Conservation (phyloP, 2,329 filamentous ascomycete species). For the Cercospora janseana region DNA sequence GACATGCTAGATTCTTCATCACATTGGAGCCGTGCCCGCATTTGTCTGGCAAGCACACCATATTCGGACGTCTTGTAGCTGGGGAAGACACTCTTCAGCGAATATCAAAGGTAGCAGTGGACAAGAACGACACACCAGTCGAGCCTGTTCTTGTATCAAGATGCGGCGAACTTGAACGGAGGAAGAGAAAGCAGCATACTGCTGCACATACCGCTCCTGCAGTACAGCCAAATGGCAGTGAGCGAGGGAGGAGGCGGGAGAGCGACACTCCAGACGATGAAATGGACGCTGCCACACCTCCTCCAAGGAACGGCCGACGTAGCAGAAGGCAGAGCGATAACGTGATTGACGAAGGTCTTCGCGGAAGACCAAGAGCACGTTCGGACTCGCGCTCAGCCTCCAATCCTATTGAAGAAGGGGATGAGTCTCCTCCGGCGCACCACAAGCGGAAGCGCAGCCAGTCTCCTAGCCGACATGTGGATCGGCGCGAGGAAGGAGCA, state of each 20-base stretch:
- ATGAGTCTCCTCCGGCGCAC: constrained; percentile 33
- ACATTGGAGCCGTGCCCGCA: constrained; percentile 42
- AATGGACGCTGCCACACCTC: constrained; percentile 31
- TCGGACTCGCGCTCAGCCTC: constrained; percentile 33
- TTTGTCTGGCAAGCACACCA: constrained; percentile 44
- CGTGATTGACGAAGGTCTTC: constrained; percentile 38
- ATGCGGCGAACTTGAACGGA: constrained; percentile 43
- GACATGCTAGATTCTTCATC: constrained; percentile 40
- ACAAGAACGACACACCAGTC: constrained; percentile 40
- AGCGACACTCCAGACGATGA: constrained; percentile 33
- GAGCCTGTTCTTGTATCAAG: constrained; percentile 39
- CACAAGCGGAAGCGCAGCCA: constrained; percentile 40
- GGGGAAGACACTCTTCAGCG: constrained; percentile 39
- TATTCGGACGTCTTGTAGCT: constrained; percentile 42
- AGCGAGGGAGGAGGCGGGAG: constrained; percentile 32
- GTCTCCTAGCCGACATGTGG: constrained; percentile 34
- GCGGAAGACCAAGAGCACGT: constrained; percentile 38
- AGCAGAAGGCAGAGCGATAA: constrained; percentile 38
- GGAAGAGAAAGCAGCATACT: constrained; percentile 30
- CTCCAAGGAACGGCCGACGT: constrained; percentile 25
- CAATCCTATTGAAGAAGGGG: constrained; percentile 33
- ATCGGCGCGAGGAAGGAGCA: constrained; percentile 25
- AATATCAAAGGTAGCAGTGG: constrained; percentile 40
- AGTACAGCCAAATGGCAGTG: constrained; percentile 15
- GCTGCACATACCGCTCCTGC: constrained; percentile 14